Evolutionary conservation across 257 asterid genomes (phyloP).

Genomic region (Primulina eburnea): DNA sequence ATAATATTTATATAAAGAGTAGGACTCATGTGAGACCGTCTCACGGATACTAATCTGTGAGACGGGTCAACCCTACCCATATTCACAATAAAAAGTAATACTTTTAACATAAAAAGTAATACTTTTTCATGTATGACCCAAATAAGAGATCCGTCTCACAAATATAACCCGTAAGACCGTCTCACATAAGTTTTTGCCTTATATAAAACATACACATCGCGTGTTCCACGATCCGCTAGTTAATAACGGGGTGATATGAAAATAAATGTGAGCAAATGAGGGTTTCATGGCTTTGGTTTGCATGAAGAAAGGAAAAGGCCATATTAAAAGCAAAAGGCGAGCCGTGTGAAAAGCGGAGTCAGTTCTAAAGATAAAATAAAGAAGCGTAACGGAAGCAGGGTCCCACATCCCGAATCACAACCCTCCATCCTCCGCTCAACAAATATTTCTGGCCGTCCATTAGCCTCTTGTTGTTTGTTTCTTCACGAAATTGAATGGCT

Average conservation of each 20-base stretch:
- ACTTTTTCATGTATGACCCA: too few species aligned
- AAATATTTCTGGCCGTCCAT: conserved; percentile 18
- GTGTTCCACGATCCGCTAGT: too few species aligned
- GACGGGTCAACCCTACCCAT: too few species aligned
- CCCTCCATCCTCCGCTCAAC: conserved; percentile 26
- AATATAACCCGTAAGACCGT: too few species aligned
- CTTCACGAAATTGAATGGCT: conserved; percentile 36
- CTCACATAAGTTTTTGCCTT: too few species aligned
- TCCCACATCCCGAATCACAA: conserved; percentile 23
- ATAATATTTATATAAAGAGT: too few species aligned
- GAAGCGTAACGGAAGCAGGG: conserved; percentile 35
- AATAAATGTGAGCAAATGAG: not conserved
- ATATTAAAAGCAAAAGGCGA: conserved; percentile 20
- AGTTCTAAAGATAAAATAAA: conserved; percentile 17
- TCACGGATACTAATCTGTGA: too few species aligned
- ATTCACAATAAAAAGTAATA: too few species aligned
- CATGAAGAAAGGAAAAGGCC: conserved; percentile 15
- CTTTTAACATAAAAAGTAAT: too few species aligned
- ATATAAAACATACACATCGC: too few species aligned
- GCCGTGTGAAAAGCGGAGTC: conserved; percentile 25
- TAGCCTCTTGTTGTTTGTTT: conserved; percentile 13
- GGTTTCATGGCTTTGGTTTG: conserved; percentile 13
- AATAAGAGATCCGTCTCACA: too few species aligned
- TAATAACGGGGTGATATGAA: not conserved
- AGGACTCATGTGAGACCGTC: too few species aligned